Evolutionary conservation across 2,329 filamentous ascomycete species (phyloP).

Genomic region (Ophiobolus disseminans): DNA sequence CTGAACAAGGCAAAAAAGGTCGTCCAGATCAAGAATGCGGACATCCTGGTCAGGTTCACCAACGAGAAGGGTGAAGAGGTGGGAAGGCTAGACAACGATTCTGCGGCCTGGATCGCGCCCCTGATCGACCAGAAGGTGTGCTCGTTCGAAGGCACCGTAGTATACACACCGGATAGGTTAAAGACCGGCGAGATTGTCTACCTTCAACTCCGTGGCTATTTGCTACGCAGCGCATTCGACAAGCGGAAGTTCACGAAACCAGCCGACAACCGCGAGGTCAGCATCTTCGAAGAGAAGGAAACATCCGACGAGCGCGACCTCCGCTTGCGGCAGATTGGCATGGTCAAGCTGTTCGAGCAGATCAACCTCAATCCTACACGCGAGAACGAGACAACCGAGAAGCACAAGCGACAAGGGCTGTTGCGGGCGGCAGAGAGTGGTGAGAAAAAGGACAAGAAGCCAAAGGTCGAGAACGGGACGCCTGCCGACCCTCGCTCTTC

Average conservation of each 20-base stretch:
- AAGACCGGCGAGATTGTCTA: constrained; percentile 95
- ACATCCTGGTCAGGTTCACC: constrained; percentile 91
- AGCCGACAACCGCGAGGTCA: constrained; percentile 73
- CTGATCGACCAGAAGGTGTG: constrained; percentile 91
- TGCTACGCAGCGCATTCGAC: constrained; percentile 78
- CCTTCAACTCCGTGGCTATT: constrained; percentile 79
- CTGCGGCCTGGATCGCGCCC: constrained; percentile 89
- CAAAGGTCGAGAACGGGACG: constrained; percentile 60
- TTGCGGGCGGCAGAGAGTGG: constrained; percentile 87
- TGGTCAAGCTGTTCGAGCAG: constrained; percentile 89
- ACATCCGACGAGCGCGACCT: constrained; percentile 84
- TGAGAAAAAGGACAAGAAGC: constrained; percentile 67
- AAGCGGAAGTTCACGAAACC: constrained; percentile 66
- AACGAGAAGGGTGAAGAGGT: constrained; percentile 80
- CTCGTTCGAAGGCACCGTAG: constrained; percentile 83
- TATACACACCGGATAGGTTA: constrained; percentile 84
- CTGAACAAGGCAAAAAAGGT: constrained; percentile 51
- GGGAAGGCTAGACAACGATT: constrained; percentile 84
- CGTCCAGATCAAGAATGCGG: constrained; percentile 70
- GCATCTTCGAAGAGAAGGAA: constrained; percentile 84
- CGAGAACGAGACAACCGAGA: constrained; percentile 75
- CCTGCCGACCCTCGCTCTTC: constrained; percentile 56
- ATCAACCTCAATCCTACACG: constrained; percentile 80
- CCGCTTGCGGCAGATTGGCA: constrained; percentile 80
- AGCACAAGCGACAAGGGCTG: constrained; percentile 81